These are phyloP conservation scores for Cladobotryum mycophilum DNA, from an alignment of 2,329 filamentous ascomycete species.

Conservation along the genomic window DNA sequence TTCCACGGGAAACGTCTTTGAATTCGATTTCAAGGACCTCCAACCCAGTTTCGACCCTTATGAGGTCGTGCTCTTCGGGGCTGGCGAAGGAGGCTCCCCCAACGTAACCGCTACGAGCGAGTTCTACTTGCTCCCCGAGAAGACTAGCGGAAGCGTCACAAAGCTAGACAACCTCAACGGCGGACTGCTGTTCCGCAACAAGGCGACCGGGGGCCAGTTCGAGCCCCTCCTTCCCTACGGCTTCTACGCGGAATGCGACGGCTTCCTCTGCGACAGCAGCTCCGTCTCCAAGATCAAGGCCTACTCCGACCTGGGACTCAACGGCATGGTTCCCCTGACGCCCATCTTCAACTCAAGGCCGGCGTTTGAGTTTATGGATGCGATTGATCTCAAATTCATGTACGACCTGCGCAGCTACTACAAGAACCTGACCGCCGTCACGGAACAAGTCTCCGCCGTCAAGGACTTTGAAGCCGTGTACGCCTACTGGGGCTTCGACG, in stretches of 20 bases:
- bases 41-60: constrained; percentile 32
- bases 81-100: constrained; percentile 22
- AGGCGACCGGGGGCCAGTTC: constrained; percentile 29
- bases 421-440: constrained; percentile 36
- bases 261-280: constrained; percentile 35
- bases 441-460: constrained; percentile 33
- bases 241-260: constrained; percentile 38
- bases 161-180: constrained; percentile 41
- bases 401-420: constrained; percentile 40
- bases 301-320: constrained; percentile 35
- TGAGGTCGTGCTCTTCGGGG: constrained; percentile 31
- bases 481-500: constrained; percentile 41
- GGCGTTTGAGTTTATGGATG: constrained; percentile 35
- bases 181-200: constrained; percentile 34
- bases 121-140: constrained; percentile 38
- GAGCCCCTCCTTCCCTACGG: constrained; percentile 39
- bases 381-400: constrained; percentile 35
- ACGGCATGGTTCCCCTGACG: constrained; percentile 38
- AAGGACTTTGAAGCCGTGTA: constrained; percentile 35
- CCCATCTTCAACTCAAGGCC: constrained; percentile 30
- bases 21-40: constrained; percentile 31
- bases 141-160: constrained; percentile 35
- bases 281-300: constrained; percentile 22
- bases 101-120: constrained; percentile 32
- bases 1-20: constrained; percentile 28